A percentile compares a stretch with the other conserved stretches of the same genome.
phyloP scores from a whole-genome alignment of 495 filamentous ascomycete genomes.

The Hypoxylon perforatum region DNA sequence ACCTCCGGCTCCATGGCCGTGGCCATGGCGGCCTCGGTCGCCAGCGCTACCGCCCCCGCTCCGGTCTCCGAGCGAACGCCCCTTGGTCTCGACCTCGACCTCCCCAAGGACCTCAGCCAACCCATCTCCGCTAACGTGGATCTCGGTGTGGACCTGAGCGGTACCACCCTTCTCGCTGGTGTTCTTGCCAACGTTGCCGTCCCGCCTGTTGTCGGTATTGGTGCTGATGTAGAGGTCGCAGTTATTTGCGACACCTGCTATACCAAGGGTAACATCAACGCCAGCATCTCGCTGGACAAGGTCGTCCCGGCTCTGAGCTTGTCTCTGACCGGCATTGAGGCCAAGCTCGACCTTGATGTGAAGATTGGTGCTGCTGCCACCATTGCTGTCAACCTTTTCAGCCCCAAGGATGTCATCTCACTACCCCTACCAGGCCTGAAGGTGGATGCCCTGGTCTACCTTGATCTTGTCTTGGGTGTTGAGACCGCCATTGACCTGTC shows the following conservation, averaged over 20 bases:
- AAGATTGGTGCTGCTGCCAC: slow-evolving; percentile 47
- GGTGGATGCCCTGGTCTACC: slow-evolving; percentile 50
- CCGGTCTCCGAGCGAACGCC: slow-evolving; percentile 37
- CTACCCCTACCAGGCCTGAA: slow-evolving; percentile 49
- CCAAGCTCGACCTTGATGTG: slow-evolving; percentile 49
- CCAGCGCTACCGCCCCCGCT: slow-evolving; percentile 35
- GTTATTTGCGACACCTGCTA: slow-evolving; percentile 49
- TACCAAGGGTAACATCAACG: slow-evolving; percentile 49
- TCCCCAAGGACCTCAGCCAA: slow-evolving; percentile 37
- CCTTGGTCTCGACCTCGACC: slow-evolving; percentile 34
- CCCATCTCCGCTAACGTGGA: slow-evolving; percentile 42
- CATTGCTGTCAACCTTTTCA: slow-evolving; percentile 51
- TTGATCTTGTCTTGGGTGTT: slow-evolving; percentile 55
- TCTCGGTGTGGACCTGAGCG: slow-evolving; percentile 40
- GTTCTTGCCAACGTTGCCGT: slow-evolving; percentile 38
- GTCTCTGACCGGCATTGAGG: slow-evolving; percentile 47
- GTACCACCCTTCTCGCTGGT: slow-evolving; percentile 41
- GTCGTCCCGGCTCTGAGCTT: slow-evolving; percentile 48
- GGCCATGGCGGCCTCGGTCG: slow-evolving; percentile 46
- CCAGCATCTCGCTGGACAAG: slow-evolving; percentile 46
- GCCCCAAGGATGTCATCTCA: slow-evolving; percentile 40
- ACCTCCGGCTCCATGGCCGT: slow-evolving; percentile 46
- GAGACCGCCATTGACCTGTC: slow-evolving; percentile 52
- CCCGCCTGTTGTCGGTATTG: slow-evolving; percentile 31
- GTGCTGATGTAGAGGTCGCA: slow-evolving; percentile 39